Conservation (phyloP, 2,329 filamentous ascomycete genomes). For the Penicillium sp. region DNA sequence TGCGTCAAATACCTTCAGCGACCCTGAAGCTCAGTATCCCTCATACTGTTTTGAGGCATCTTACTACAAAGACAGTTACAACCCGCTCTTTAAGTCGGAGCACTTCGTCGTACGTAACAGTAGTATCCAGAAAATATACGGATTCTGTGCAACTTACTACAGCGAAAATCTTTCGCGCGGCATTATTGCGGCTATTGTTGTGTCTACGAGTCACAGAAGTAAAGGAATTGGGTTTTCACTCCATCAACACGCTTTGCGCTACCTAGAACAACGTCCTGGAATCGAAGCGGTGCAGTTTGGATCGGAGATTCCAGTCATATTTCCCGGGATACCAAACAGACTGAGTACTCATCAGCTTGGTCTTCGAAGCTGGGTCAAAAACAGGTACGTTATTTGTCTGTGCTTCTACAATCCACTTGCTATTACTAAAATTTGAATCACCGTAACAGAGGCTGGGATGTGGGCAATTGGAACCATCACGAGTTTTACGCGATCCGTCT, state of each 20-base stretch:
- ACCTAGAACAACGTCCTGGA: conserved; percentile 2
- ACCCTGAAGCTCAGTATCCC: conserved; percentile 14
- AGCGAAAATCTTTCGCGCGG: conserved; percentile 6
- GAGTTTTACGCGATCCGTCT: conserved; percentile 8
- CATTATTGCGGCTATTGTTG: conserved; percentile 11
- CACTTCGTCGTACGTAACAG: conserved; percentile 13
- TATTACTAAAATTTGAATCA: not conserved
- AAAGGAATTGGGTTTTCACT: conserved; percentile 12
- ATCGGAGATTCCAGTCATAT: conserved; percentile 10
- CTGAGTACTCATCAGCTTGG: conserved; percentile 11
- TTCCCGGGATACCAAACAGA: conserved; percentile 11
- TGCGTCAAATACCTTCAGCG: conserved; percentile 12
- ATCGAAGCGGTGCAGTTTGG: conserved; percentile 11
- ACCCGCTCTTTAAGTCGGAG: conserved; percentile 6
- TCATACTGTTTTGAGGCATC: conserved; percentile 13
- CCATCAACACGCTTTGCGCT: conserved; percentile 11
- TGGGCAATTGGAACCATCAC: conserved; percentile 12
- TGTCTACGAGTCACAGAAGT: conserved; percentile 8
- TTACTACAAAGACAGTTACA: conserved; percentile 4
- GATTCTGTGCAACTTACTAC: conserved; percentile 13
- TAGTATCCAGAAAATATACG: conserved; percentile 12
- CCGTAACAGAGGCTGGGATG: conserved; percentile 8
- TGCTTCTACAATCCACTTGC: not conserved
- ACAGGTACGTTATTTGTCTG: conserved; percentile 7
- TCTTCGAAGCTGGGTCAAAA: conserved; percentile 12